Evolutionary conservation across 2,329 filamentous ascomycete genomes (phyloP).

Genomic region (Colletotrichum paranaense): DNA sequence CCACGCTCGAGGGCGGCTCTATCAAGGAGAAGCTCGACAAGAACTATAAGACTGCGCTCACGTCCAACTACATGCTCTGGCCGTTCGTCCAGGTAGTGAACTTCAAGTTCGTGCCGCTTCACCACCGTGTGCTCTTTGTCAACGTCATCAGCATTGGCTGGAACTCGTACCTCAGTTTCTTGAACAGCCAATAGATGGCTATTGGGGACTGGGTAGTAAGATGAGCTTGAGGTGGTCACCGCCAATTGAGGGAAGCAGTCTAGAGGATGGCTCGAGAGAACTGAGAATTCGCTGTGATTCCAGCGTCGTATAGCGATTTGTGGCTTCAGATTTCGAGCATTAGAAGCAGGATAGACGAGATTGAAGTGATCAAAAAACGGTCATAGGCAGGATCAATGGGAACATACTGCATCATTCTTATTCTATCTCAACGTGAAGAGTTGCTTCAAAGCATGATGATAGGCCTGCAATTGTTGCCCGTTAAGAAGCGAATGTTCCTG

Average conservation of each 20-base stretch:
- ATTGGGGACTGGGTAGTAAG: not conserved
- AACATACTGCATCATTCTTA: not conserved
- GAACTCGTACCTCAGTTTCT: constrained; percentile 73
- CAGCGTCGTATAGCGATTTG: not conserved
- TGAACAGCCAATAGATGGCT: constrained; percentile 61
- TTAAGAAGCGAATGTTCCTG: no score
- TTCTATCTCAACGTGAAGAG: not conserved
- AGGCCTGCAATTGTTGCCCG: not conserved
- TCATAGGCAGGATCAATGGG: not conserved
- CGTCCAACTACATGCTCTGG: constrained; percentile 91
- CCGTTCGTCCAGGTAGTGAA: constrained; percentile 86
- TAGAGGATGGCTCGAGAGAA: not conserved
- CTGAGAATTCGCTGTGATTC: not conserved
- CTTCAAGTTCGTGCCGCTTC: constrained; percentile 86
- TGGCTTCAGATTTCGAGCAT: not conserved
- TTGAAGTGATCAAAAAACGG: not conserved
- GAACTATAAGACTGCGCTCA: constrained; percentile 78
- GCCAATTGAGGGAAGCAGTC: not conserved
- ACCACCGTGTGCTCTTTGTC: constrained; percentile 86
- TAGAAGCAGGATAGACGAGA: constrained; percentile 15
- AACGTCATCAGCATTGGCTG: constrained; percentile 80
- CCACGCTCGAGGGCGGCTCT: constrained; percentile 76
- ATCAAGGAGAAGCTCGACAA: constrained; percentile 75
- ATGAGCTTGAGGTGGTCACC: not conserved
- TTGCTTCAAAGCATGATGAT: not conserved